Conservation (phyloP, 352 stramenopile genomes). For the Pythium monospermum region DNA sequence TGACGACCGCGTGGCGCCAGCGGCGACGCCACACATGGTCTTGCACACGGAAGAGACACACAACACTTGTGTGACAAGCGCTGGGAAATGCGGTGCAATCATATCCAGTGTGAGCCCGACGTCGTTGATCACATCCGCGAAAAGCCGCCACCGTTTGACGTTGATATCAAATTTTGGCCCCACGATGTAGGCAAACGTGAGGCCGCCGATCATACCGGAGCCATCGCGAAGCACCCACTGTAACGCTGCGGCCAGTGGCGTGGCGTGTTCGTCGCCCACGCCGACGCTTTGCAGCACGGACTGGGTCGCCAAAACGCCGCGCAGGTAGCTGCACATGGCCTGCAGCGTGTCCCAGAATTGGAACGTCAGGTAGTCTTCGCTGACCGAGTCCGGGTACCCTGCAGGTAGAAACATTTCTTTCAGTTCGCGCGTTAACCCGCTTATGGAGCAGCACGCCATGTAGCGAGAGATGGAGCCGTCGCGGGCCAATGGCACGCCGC, state of each 20-base stretch:
- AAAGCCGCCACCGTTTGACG: slow-evolving; percentile 95
- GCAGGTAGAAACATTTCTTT: slow-evolving; percentile 85
- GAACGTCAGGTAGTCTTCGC: slow-evolving; percentile 91
- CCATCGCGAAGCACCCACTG: slow-evolving; percentile 77
- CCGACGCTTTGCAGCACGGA: slow-evolving; percentile 91
- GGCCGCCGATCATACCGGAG: slow-evolving; percentile 85
- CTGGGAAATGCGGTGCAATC: slow-evolving; percentile 67
- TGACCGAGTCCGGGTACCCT: slow-evolving; percentile 83
- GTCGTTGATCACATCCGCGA: slow-evolving; percentile 96
- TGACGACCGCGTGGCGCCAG: slow-evolving; percentile 90
- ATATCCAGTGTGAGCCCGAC: slow-evolving; percentile 90
- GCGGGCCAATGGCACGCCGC: slow-evolving; percentile 9
- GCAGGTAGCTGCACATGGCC: slow-evolving; percentile 93
- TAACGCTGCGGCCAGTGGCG: slow-evolving; percentile 62
- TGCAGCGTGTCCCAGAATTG: slow-evolving; percentile 95
- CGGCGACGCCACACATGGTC: slow-evolving; percentile 93
- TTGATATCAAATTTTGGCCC: slow-evolving; percentile 91
- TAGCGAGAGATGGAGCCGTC: slow-evolving; percentile 14
- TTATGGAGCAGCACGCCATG: slow-evolving; percentile 25
- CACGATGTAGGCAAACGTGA: slow-evolving; percentile 92
- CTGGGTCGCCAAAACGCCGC: slow-evolving; percentile 90
- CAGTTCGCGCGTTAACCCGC: slow-evolving; percentile 46
- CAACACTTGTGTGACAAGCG: slow-evolving; percentile 58
- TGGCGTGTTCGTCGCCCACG: slow-evolving; percentile 86
- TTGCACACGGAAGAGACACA: slow-evolving; percentile 91